Conservation (phyloP, 495 filamentous ascomycete species). For the Melanomma pulvis-pyrius region DNA sequence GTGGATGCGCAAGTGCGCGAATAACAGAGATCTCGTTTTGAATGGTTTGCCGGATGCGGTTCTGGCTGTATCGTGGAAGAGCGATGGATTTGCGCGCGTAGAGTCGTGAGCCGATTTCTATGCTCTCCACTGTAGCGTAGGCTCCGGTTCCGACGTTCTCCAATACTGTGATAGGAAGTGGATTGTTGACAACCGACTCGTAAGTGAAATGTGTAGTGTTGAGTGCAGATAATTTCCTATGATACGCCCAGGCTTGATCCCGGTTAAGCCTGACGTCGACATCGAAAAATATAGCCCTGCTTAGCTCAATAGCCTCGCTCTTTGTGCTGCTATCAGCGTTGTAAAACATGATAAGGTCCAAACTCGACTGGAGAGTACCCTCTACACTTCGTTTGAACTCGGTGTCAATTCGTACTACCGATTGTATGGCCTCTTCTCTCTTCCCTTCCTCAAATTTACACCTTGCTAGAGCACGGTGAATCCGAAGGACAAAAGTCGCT, state of each 20-base stretch:
- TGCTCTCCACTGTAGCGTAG: constrained; percentile 27
- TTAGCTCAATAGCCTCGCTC: constrained; percentile 2
- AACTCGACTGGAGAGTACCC: constrained; percentile 5
- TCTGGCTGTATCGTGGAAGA: constrained; percentile 26
- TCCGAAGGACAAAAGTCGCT: background rate
- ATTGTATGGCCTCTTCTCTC: constrained; percentile 8
- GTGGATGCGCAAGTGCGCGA: constrained; percentile 87
- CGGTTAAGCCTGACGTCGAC: constrained; percentile 9
- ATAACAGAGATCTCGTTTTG: constrained; percentile 95
- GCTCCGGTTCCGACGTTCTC: constrained; percentile 27
- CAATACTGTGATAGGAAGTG: constrained; percentile 16
- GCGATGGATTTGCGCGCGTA: constrained; percentile 30
- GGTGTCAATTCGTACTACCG: background rate
- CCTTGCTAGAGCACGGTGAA: constrained; percentile 9
- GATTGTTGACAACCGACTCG: background rate
- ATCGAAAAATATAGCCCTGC: constrained; percentile 11
- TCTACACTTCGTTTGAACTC: constrained; percentile 2
- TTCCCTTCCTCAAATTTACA: constrained; percentile 19
- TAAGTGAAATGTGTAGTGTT: constrained; percentile 16
- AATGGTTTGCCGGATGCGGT: constrained; percentile 69
- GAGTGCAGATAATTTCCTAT: constrained; percentile 3
- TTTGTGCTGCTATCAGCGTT: background rate
- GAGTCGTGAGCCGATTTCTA: constrained; percentile 9
- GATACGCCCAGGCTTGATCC: constrained; percentile 16
- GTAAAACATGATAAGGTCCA: constrained; percentile 7